Evolutionary conservation across 306 rosid genomes (phyloP).

Genomic region (Sesbania bispinosa): DNA sequence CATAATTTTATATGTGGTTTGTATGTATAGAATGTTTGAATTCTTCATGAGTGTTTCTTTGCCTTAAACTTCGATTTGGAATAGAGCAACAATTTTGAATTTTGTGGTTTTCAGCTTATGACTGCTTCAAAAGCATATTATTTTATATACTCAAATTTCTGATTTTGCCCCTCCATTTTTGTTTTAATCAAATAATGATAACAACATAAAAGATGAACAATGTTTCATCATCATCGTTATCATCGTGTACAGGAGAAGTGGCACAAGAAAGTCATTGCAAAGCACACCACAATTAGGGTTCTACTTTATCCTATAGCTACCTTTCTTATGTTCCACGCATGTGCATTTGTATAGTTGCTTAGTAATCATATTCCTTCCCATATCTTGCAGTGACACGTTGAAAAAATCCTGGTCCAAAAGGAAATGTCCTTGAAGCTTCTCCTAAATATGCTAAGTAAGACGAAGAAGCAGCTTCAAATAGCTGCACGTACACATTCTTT

Average conservation of each 20-base stretch:
- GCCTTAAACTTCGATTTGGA: background rate
- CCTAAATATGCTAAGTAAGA: no score
- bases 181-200: background rate
- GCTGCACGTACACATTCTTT: no score
- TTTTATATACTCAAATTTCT: background rate
- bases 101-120: no score
- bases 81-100: background rate
- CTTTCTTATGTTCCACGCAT: slow-evolving; percentile 13
- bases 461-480: no score
- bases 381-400: background rate
- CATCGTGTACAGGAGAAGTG: background rate
- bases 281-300: background rate
- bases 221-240: background rate
- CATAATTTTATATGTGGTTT: background rate
- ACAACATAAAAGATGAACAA: background rate
- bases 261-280: background rate
- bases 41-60: background rate
- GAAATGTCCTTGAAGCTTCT: no score
- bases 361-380: background rate
- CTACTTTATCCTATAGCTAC: background rate
- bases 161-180: background rate
- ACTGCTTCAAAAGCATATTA: background rate
- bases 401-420: background rate
- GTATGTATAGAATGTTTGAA: background rate
- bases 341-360: slow-evolving; percentile 7